Base-by-base conservation (phyloP, 768 basidiomycete genomes). In the Cubamyces sp. region DNA sequence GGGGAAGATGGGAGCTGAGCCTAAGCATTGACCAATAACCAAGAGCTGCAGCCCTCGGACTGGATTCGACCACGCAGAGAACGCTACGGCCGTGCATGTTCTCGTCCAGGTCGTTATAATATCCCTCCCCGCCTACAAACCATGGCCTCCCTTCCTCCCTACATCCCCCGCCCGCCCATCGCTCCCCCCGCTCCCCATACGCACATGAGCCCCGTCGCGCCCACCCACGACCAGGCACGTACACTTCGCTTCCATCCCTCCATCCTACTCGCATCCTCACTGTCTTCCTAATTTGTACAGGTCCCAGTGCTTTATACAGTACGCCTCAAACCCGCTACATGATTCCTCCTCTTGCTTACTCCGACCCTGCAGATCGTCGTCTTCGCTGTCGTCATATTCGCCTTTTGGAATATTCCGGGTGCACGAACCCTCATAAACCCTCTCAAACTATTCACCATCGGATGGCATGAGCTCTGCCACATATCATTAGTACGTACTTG, bases 391-490 rank as follows among this genome's bases (percentile, higher is more conserved):
- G 83, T 94, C 64, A 91, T 92, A 61, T 92, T 93, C 68, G 92
- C 90, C 45, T 81, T 92, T 66, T 94, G 92, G 92, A 90, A 88
- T 74, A 89, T 94, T 45, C 92, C 92, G 4, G 85, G 88, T 59
- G 87, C 86, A 25, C 81, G 92, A 48, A 84, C 86, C 69, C 70
- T 91, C 75, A 93, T 94, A 69, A 91, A 84, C 70, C 92, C 92
- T 9, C 81, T 94, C 68, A 94, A 94, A 73, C 79, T 94, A 15
- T 88, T 94, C 71, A 90, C 91, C 54, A 93, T 94, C 62, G 92
- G 92, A 45, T 92, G 86, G 84, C 93, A 95, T 69, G 93, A 95
- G 71, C 79, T 94, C 16, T 94, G 90, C 70, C 93, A 95, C 73
- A 87, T 93, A 69, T 78, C 82, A 51, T 84, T 86, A 41, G 92